These are phyloP conservation scores for Pichia sp. DNA, from an alignment of 1,139 yeast species.

Conservation along the genomic window DNA sequence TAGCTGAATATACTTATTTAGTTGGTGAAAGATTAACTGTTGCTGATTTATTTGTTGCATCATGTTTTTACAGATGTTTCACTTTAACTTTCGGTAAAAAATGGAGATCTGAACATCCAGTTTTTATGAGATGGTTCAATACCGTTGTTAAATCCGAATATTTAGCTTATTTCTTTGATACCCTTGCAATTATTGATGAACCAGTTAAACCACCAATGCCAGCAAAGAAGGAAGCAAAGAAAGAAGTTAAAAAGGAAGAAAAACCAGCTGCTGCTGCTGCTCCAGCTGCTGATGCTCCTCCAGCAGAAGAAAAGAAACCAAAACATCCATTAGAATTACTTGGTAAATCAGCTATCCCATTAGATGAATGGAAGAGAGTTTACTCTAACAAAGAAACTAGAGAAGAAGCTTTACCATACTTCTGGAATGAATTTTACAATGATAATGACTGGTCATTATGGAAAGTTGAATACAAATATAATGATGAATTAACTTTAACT, in stretches of 20 bases:
- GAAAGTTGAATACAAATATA: slow-evolving; percentile 95
- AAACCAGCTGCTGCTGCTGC: slow-evolving; percentile 38
- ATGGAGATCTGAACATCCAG: slow-evolving; percentile 74
- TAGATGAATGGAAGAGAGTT: slow-evolving; percentile 95
- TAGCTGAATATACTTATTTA: slow-evolving; percentile 72
- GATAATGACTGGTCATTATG: slow-evolving; percentile 91
- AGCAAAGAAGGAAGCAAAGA: slow-evolving; percentile 43
- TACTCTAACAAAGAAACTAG: slow-evolving; percentile 98
- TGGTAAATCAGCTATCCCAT: slow-evolving; percentile 59
- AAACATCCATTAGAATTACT: slow-evolving; percentile 88
- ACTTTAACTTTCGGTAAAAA: slow-evolving; percentile 60
- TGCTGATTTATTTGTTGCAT: slow-evolving; percentile 73
- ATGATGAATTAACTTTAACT: slow-evolving; percentile 92
- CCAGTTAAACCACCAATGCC: slow-evolving; percentile 75
- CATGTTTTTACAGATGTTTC: slow-evolving; percentile 60
- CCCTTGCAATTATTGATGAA: slow-evolving; percentile 55
- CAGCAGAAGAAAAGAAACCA: slow-evolving; percentile 54
- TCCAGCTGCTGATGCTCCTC: slow-evolving; percentile 31
- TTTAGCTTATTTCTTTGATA: slow-evolving; percentile 41
- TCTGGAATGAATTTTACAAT: slow-evolving; percentile 89
- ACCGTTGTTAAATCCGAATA: slow-evolving; percentile 57
- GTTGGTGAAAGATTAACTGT: slow-evolving; percentile 84
- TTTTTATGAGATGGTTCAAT: slow-evolving; percentile 78
- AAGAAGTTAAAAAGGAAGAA: slow-evolving; percentile 32
- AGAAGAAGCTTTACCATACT: slow-evolving; percentile 91